Evolutionary conservation across 164 flowering plant species (phyloP), one percentile per base, ranked within the genome.

Genomic region (Vitis cinerea): DNA sequence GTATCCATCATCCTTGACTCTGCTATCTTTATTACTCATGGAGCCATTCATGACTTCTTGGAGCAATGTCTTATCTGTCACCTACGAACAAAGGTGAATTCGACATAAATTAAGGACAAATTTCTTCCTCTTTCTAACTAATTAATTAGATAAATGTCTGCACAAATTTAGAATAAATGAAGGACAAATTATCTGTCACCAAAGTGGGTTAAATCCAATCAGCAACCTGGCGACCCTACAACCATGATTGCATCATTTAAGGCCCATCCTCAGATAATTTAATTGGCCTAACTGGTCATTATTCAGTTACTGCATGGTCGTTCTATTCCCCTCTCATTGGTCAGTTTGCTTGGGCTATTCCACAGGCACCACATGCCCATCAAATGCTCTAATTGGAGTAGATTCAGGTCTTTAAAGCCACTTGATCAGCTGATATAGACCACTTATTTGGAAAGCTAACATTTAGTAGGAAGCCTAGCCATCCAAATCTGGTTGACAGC

Each of bases 1-100:
- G 75, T 76, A 89, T 63, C 87, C 93, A 83, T 95, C 99, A 70
- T 87, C 98, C 85, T 77, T 90, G 63, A 95, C 90, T 83, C 81
- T 89, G 57, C 82, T 82, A 80, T 95, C 98, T 73, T 91, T 93
- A 59, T 81, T 84, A 69, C 67, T 86, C 83, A 82, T 82, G 65
- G 85, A 74, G 67, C 92, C 93, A 70, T 68, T 86, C 83, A 86
- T 71, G 64, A 93, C 97, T 85, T 88, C 98, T 49, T 78, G 77
- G 54, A 89, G 93, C 81, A 93, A 83, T 65, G 75, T 75, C 77
- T 89, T 93, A 75, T 95, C 98, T 67, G 99, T 93, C 71, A 95
- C 98, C 99, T 95, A 82, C 73, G 67, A 66, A 68, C 16, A 76
- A 78, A n/a, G 58, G 50, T 63, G 66, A 30, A 48, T 37, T 16